Conservation (phyloP, 345 rosid genomes). For the Linum usitatissimum region DNA sequence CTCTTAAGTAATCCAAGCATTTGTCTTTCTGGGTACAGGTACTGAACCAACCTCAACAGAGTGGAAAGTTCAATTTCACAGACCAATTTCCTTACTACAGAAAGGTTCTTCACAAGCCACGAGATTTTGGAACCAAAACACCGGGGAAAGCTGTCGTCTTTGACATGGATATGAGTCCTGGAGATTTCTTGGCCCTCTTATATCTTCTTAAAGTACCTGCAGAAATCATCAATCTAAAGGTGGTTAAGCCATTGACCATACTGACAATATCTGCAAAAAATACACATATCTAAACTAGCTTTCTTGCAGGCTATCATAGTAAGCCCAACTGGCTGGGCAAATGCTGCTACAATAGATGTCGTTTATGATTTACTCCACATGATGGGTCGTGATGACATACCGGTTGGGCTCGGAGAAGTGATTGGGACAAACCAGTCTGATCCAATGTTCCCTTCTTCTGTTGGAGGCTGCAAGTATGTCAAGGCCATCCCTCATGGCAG, state of each 20-base stretch:
- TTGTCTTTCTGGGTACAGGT: neutral
- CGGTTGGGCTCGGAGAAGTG: conserved; percentile 64
- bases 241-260: neutral
- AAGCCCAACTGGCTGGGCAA: conserved; percentile 91
- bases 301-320: conserved; percentile 60
- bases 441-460: conserved; percentile 21
- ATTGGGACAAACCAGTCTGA: conserved; percentile 67
- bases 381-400: conserved; percentile 98
- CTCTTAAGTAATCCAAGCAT: no score
- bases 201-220: conserved; percentile 8
- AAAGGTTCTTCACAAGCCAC: neutral
- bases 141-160: conserved; percentile 2
- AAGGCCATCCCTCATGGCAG: conserved; percentile 68
- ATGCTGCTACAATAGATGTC: conserved; percentile 77
- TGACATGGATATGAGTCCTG: conserved; percentile 10
- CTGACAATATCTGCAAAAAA: neutral
- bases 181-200: conserved; percentile 9
- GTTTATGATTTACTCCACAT: conserved; percentile 82
- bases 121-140: neutral
- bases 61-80: conserved; percentile 30
- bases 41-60: conserved; percentile 1
- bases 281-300: neutral
- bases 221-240: neutral
- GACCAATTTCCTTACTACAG: conserved; percentile 15
- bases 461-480: conserved; percentile 70